A percentile compares a stretch with the other conserved stretches of the same genome.
Evolutionary conservation across 805 yeast genomes (phyloP).

Genomic region (Yamadazyma ubonensis): DNA sequence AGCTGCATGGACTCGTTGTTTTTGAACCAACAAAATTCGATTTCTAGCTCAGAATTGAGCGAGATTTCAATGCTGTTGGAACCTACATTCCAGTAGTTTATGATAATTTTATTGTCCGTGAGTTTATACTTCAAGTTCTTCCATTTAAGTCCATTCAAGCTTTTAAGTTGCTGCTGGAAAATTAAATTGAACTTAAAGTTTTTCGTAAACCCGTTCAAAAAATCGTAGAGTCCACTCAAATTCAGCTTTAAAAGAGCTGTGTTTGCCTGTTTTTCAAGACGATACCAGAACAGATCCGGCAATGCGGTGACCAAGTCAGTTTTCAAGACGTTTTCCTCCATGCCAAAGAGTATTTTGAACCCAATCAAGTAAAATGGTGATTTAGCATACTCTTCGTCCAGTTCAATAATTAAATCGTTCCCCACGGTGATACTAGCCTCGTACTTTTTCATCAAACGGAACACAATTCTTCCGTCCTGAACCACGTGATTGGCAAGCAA

Average conservation of each 20-base stretch:
- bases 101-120: conserved; percentile 46
- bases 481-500: conserved; percentile 60
- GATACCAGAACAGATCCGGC: conserved; percentile 32
- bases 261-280: conserved; percentile 58
- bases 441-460: conserved; percentile 62
- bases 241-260: conserved; percentile 46
- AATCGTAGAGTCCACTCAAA: conserved; percentile 52
- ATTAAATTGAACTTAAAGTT: conserved; percentile 62
- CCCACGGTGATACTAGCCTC: conserved; percentile 68
- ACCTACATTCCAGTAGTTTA: conserved; percentile 63
- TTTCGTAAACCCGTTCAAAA: conserved; percentile 59
- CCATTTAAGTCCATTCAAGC: conserved; percentile 53
- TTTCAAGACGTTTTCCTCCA: conserved; percentile 34
- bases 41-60: conserved; percentile 43
- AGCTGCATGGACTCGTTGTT: conserved; percentile 45
- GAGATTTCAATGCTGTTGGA: conserved; percentile 63
- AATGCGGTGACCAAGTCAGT: conserved; percentile 27
- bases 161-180: conserved; percentile 51
- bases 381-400: conserved; percentile 41
- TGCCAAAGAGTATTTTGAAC: conserved; percentile 61
- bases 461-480: conserved; percentile 72
- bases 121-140: conserved; percentile 59
- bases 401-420: conserved; percentile 49
- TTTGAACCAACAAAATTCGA: conserved; percentile 62
- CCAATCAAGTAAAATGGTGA: conserved; percentile 79